Percentiles rank a stretch among this genome's conserved stretches.
Conservation (phyloP, 495 filamentous ascomycete species). For the Recurvomyces mirabilis region DNA sequence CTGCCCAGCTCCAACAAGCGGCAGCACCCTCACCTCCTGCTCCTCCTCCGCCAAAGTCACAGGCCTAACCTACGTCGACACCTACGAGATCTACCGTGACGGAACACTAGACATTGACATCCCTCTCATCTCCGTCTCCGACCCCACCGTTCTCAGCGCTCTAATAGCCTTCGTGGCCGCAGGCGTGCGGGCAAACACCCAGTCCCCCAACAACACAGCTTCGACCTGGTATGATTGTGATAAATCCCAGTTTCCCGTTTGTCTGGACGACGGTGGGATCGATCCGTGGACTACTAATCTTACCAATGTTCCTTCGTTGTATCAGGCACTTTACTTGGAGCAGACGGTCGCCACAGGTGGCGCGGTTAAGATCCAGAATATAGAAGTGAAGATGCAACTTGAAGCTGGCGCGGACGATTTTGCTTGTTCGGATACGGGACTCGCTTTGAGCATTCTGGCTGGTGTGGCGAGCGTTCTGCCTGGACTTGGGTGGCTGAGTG, state of each 20-base stretch:
- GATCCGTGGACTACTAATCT: too few relatives aligned
- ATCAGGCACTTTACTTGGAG: neutral
- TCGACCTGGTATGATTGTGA: neutral
- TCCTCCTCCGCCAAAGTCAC: neutral
- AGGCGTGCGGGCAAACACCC: neutral
- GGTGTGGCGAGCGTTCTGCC: neutral
- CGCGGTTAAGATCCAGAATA: neutral
- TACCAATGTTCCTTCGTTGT: neutral
- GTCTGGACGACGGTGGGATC: too few relatives aligned
- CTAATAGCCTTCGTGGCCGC: neutral
- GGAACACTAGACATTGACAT: neutral
- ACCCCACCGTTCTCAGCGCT: neutral
- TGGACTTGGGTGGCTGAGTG: neutral
- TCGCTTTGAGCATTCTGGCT: neutral
- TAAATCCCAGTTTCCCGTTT: too few relatives aligned
- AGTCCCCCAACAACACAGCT: neutral
- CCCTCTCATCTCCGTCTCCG: neutral
- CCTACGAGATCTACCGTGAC: neutral
- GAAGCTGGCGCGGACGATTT: neutral
- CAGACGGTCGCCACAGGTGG: neutral
- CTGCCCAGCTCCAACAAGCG: constrained; percentile 2
- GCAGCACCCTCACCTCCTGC: neutral
- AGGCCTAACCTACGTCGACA: neutral
- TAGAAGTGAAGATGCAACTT: neutral
- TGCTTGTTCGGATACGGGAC: neutral